Conservation (phyloP, 2,329 filamentous ascomycete genomes). For the Sordariomycetes sp. region DNA sequence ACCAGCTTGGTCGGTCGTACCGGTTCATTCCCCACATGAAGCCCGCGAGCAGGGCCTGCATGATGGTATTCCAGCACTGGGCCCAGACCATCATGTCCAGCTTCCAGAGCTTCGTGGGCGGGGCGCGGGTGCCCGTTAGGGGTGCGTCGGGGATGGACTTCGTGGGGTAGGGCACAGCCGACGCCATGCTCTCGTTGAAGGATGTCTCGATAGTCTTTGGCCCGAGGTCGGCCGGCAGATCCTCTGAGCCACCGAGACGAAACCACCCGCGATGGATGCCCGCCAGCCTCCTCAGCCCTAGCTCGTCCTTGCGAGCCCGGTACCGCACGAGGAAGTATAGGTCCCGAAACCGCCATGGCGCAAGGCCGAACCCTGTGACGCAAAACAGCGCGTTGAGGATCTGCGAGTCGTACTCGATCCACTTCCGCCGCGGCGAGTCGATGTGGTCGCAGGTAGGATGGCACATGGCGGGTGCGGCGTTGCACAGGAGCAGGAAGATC, state of each 20-base stretch:
- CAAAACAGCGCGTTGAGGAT: slow-evolving; percentile 63
- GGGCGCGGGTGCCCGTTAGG: slow-evolving; percentile 57
- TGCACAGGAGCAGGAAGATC: slow-evolving; percentile 74
- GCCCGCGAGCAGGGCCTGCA: slow-evolving; percentile 59
- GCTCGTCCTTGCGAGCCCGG: slow-evolving; percentile 35
- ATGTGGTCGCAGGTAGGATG: slow-evolving; percentile 55
- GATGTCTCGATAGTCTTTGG: slow-evolving; percentile 18
- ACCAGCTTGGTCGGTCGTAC: slow-evolving; percentile 63
- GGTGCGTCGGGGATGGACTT: slow-evolving; percentile 51
- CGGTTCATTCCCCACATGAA: slow-evolving; percentile 78
- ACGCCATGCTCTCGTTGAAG: slow-evolving; percentile 16
- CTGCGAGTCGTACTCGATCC: slow-evolving; percentile 78
- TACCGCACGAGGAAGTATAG: slow-evolving; percentile 59
- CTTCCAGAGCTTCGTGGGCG: slow-evolving; percentile 58
- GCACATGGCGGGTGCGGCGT: slow-evolving; percentile 64
- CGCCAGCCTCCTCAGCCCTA: slow-evolving; percentile 53
- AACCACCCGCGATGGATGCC: slow-evolving; percentile 69
- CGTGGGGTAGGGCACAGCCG: slow-evolving; percentile 46
- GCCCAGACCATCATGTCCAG: slow-evolving; percentile 69
- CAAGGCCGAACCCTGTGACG: slow-evolving; percentile 71
- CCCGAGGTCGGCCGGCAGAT: slow-evolving; percentile 38
- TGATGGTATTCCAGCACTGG: slow-evolving; percentile 65
- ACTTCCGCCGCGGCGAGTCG: slow-evolving; percentile 63
- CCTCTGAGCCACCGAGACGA: slow-evolving; percentile 52
- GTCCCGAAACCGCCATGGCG: slow-evolving; percentile 76